A percentile compares a stretch with the other conserved stretches of the same genome.
These are phyloP conservation scores for Suillus luteus DNA, from an alignment of 768 basidiomycete genomes.

Conservation along the genomic window DNA sequence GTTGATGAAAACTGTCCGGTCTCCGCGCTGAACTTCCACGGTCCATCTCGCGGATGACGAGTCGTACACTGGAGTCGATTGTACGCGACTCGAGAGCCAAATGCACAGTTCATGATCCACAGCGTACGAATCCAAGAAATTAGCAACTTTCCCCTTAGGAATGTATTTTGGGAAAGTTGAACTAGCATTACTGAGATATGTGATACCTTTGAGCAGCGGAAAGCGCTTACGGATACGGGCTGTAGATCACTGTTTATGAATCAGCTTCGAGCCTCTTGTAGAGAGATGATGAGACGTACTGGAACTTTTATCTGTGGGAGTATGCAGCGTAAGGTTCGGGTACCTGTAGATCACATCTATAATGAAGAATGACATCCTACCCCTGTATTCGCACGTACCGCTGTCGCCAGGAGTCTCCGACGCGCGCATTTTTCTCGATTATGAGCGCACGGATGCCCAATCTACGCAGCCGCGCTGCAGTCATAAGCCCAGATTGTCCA, in stretches of 20 bases:
- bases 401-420: constrained; percentile 55
- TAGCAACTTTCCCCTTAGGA: constrained; percentile 44
- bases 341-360: neutral
- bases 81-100: constrained; percentile 49
- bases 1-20: neutral
- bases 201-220: constrained; percentile 40
- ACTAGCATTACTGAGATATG: neutral
- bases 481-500: constrained; percentile 60
- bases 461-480: constrained; percentile 57
- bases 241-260: constrained; percentile 42
- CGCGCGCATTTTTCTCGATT: constrained; percentile 47
- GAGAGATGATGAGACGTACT: constrained; percentile 29
- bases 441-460: constrained; percentile 52
- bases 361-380: constrained; percentile 44
- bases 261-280: neutral
- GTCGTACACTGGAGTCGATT: constrained; percentile 22
- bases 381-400: constrained; percentile 51
- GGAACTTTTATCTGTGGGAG: constrained; percentile 51
- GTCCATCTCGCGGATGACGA: neutral
- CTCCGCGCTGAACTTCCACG: neutral
- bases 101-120: constrained; percentile 55
- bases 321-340: constrained; percentile 35
- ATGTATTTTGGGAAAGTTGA: neutral
- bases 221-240: constrained; percentile 46
- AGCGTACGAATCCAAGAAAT: constrained; percentile 61